Evolutionary conservation across 176 grass and related monocot genomes (phyloP).

Genomic region (Thinopyrum elongatum): DNA sequence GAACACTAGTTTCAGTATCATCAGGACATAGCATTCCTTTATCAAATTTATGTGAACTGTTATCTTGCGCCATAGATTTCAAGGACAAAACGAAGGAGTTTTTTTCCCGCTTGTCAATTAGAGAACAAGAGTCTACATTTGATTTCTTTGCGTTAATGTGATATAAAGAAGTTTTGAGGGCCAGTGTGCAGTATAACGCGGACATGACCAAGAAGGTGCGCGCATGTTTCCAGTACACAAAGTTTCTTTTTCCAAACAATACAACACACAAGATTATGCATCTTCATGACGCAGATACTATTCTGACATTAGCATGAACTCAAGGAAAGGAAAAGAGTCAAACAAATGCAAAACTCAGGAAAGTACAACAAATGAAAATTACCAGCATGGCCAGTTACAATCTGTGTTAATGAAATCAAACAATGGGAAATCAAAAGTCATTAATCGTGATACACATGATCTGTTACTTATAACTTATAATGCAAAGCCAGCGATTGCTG

Average conservation of each 20-base stretch:
- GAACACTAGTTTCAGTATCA: not conserved
- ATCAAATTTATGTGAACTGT: not conserved
- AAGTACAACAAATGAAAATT: too few species aligned
- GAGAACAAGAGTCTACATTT: not conserved
- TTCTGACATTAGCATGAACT: not conserved
- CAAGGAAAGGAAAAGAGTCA: not conserved
- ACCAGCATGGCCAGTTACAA: not conserved
- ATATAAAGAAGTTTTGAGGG: not conserved
- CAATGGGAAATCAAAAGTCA: not conserved
- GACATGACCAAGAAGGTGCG: not conserved
- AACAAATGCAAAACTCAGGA: not conserved
- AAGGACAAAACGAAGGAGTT: not conserved
- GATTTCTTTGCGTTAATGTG: not conserved
- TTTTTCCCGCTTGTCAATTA: not conserved
- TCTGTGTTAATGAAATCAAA: not conserved
- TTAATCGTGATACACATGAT: not conserved
- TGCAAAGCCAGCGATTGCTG: too few species aligned
- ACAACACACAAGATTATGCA: not conserved
- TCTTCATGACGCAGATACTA: not conserved
- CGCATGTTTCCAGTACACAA: not conserved
- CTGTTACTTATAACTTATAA: not conserved
- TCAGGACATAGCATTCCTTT: not conserved
- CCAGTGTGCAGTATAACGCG: not conserved
- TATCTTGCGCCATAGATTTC: not conserved
- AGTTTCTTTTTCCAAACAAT: not conserved